A percentile compares a stretch with the other conserved stretches of the same genome.
Conservation (phyloP, 108 stramenopile species). For the Nannochloropsis gaditana region DNA sequence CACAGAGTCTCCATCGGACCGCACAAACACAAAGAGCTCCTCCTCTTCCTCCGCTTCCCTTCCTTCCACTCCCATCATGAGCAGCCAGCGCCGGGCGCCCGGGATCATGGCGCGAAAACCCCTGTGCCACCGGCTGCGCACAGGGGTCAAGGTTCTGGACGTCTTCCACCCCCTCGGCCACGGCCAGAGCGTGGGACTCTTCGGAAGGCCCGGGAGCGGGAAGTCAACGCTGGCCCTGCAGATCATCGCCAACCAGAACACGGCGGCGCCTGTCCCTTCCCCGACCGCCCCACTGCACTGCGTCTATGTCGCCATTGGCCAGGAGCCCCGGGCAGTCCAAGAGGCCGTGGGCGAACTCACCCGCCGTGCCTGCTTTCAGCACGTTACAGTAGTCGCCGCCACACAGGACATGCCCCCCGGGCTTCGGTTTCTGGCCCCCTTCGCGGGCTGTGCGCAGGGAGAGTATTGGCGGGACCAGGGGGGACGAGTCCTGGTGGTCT, state of each 20-base stretch:
- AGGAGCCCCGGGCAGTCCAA: not conserved
- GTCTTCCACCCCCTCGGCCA: not conserved
- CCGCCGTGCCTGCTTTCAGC: not conserved
- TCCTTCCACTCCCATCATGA: not conserved
- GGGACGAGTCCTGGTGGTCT: slow-evolving; percentile 99
- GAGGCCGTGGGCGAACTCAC: not conserved
- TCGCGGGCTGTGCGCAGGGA: slow-evolving; percentile 97
- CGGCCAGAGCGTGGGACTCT: not conserved
- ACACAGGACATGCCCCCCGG: not conserved
- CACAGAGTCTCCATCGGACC: no score
- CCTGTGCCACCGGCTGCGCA: not conserved
- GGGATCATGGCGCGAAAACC: not conserved
- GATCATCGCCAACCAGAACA: not conserved
- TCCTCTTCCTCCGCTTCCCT: not conserved
- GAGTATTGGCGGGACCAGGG: slow-evolving; percentile 99
- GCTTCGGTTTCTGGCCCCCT: slow-evolving; percentile 91
- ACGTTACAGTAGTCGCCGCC: not conserved
- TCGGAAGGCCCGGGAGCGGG: not conserved
- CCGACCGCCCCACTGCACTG: not conserved
- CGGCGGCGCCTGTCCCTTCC: not conserved
- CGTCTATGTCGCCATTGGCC: not conserved
- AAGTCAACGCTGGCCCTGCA: not conserved
- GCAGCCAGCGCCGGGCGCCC: not conserved
- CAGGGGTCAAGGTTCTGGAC: not conserved
- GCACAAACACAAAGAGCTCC: not conserved